Evolutionary conservation across 1,139 yeast genomes (phyloP).

Genomic region (Taphrina confusa): DNA sequence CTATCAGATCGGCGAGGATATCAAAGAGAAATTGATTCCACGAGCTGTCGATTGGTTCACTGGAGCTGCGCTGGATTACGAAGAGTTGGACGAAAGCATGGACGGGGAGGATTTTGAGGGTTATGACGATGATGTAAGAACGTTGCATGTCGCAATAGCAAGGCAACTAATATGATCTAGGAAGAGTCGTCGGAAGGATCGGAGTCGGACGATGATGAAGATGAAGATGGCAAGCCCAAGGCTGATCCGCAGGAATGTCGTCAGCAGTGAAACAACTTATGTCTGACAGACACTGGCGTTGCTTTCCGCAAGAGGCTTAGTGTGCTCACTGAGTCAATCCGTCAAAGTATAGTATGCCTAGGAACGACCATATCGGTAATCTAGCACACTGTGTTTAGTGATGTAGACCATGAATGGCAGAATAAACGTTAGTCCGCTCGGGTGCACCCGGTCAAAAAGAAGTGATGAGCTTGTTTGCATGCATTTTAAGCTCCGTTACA

Average conservation of each 20-base stretch:
- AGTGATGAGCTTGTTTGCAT: too few relatives aligned
- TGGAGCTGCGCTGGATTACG: slow-evolving; percentile 80
- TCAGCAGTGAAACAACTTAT: slow-evolving; percentile 58
- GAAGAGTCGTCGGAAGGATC: slow-evolving; percentile 48
- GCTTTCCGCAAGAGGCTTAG: too few relatives aligned
- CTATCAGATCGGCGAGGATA: slow-evolving; percentile 93
- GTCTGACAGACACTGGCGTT: too few relatives aligned
- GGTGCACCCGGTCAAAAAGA: too few relatives aligned
- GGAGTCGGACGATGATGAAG: slow-evolving; percentile 43
- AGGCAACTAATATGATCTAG: slow-evolving; percentile 57
- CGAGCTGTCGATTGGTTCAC: slow-evolving; percentile 98
- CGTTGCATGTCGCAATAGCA: slow-evolving; percentile 54
- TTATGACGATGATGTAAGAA: slow-evolving; percentile 48
- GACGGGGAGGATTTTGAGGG: slow-evolving; percentile 63
- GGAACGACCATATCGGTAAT: too few relatives aligned
- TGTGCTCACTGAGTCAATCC: too few relatives aligned
- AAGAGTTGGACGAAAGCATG: slow-evolving; percentile 49
- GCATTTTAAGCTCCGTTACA: too few relatives aligned
- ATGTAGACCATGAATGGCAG: too few relatives aligned
- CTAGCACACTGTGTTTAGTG: too few relatives aligned
- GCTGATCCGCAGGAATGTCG: slow-evolving; percentile 87
- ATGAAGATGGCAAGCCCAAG: slow-evolving; percentile 49
- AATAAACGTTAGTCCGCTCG: too few relatives aligned
- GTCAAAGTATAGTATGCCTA: too few relatives aligned
- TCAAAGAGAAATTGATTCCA: slow-evolving; percentile 92